Percentiles rank a stretch among this genome's conserved stretches.
phyloP scores from a whole-genome alignment of 2,329 filamentous ascomycete genomes.

The Tolypocladium guangdongense region DNA sequence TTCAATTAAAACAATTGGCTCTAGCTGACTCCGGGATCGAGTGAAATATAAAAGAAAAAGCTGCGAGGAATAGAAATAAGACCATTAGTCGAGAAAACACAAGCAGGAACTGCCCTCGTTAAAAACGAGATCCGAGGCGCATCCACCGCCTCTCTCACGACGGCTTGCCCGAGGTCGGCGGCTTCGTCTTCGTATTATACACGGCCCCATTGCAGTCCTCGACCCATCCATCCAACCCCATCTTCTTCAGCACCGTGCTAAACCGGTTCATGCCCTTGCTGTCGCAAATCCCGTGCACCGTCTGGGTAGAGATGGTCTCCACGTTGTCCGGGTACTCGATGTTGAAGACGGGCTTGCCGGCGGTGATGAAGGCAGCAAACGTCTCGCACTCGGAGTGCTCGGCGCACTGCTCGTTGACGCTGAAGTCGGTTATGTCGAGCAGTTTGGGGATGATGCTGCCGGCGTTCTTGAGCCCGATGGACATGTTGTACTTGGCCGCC shows the following conservation, averaged over 20 bases:
- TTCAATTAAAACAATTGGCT: no score
- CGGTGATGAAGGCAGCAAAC: constrained; percentile 46
- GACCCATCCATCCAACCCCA: constrained; percentile 52
- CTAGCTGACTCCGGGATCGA: not conserved
- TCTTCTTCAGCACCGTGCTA: constrained; percentile 55
- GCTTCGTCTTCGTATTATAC: constrained; percentile 2
- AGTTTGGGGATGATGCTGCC: constrained; percentile 43
- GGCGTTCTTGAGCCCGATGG: constrained; percentile 59
- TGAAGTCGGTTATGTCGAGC: constrained; percentile 45
- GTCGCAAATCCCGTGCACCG: constrained; percentile 32
- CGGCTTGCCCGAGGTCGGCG: no score
- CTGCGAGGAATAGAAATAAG: no score
- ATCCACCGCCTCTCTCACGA: no score
- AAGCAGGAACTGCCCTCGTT: no score
- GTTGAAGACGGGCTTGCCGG: constrained; percentile 58
- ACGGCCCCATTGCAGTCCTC: constrained; percentile 36
- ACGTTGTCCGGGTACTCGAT: constrained; percentile 56
- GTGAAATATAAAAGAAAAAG: no score
- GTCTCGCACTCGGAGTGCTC: constrained; percentile 47
- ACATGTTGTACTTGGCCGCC: constrained; percentile 42
- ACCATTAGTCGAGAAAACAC: no score
- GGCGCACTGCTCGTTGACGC: constrained; percentile 60
- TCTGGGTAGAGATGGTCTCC: constrained; percentile 19
- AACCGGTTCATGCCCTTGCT: constrained; percentile 37
- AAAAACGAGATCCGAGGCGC: no score